Conservation (phyloP, 2,329 filamentous ascomycete genomes). For the Neofusicoccum sp. region DNA sequence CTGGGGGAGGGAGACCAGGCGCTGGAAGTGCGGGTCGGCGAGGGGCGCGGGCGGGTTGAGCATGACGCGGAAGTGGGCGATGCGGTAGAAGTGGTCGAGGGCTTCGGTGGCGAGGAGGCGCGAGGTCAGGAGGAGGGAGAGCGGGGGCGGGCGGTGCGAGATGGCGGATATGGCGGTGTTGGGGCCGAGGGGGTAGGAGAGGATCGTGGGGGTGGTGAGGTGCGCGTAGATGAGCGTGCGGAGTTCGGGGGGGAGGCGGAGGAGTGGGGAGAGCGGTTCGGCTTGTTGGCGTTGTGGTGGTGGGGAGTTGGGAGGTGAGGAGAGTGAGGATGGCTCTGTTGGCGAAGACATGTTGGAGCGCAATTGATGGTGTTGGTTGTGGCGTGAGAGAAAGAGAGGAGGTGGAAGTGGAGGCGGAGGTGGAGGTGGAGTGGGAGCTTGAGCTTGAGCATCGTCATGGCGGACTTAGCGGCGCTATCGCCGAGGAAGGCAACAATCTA, state of each 20-base stretch:
- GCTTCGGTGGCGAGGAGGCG: constrained; percentile 1
- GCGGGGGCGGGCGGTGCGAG: constrained; percentile 8
- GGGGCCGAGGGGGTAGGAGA: constrained; percentile 12
- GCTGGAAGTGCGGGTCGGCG: constrained; percentile 17
- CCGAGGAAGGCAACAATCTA: too few species aligned
- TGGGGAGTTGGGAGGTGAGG: background rate
- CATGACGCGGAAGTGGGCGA: constrained; percentile 9
- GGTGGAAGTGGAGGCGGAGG: background rate
- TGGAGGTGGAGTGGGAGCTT: background rate
- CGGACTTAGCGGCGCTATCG: too few species aligned
- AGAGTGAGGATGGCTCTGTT: background rate
- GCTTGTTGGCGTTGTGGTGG: background rate
- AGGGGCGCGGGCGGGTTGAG: constrained; percentile 14
- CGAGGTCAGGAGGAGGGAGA: constrained; percentile 1
- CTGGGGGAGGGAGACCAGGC: constrained; percentile 2
- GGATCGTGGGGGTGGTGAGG: background rate
- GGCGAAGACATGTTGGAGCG: background rate
- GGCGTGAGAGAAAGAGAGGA: background rate
- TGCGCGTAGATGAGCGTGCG: constrained; percentile 6
- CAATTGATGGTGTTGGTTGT: background rate
- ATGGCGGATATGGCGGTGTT: constrained; percentile 10
- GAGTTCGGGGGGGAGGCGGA: constrained; percentile 3
- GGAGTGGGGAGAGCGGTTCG: background rate
- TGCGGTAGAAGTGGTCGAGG: constrained; percentile 13
- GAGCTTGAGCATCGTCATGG: too few species aligned